Evolutionary conservation across 768 basidiomycete species (phyloP), one percentile per base, ranked within the genome.

Genomic region (Russula olivacea): DNA sequence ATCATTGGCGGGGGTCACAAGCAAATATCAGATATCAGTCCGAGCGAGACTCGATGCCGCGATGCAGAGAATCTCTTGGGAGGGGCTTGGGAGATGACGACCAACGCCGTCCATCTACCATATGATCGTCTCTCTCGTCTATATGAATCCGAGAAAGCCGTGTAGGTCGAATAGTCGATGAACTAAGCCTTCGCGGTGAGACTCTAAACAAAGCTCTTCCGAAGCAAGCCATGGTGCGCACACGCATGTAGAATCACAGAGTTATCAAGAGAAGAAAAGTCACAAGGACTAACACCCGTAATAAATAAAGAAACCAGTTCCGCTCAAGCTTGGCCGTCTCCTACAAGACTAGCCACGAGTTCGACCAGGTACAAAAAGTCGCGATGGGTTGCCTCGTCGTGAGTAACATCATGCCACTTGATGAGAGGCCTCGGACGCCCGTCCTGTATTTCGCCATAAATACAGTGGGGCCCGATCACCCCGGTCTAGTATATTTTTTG

Each of bases 31-130:
- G n/a, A 97, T 9, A 89, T 88, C 43, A 98, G 75, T 1, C 81
- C n/a, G n/a, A n/a, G n/a, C 81, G 3, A 95, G 81, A 63, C 84
- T 87, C 72, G 97, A 92, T 23, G 80, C 80, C 1, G 96, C 96
- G 47, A 98, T 78, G 69, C 85, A 88, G 52, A 85, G 61, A 30
- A 68, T 40, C 11, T 48, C 52, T 10, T 54, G 17, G 6, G 28
- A 49, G 4, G 38, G 7, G 4, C 3, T 19, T 45, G 3, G 15
- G 34, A 0, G 23, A 4, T 28, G 28, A 28, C 28, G n/a, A n/a
- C n/a, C n/a, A n/a, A n/a, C n/a, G n/a, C n/a, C n/a, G n/a, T n/a
- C n/a, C n/a, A n/a, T n/a, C n/a, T n/a, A n/a, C n/a, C n/a, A n/a
- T n/a, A n/a, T n/a, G n/a, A n/a, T 28, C 32, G 32, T 32, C 9